Base-by-base conservation (phyloP, 306 rosid genomes). In the Begonia peltatifolia region DNA sequence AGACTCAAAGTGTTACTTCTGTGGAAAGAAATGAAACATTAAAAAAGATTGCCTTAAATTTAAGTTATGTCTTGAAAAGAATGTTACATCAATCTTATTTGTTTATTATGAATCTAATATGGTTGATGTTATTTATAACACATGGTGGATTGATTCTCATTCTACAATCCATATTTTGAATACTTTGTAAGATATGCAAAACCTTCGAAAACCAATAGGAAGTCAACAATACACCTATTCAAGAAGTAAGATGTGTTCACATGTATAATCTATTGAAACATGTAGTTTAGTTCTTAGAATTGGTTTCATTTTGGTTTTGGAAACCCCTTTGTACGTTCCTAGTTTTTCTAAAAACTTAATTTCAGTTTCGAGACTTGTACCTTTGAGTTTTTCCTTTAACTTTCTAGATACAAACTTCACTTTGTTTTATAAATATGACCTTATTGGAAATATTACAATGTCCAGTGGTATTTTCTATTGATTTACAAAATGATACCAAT, bases 181-280 rank as follows among this genome's bases (percentile, higher is more conserved):
- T 50, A 0, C 42, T 47, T 12, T 60, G 47, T 10, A 54, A 15
- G 57, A 47, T 9, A 25, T 50, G 1, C 15, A 13, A 50, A 67
- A 49, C 17, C 62, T 18, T 15, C 54, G 41, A 38, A 41, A 50
- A 9, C 17, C 16, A 25, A 11, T 16, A 42, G n/a, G 9, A 56
- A 58, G 50, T 67, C 58, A 67, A 14, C 47, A 41, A n/a, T 0
- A 10, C 52, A 67, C 54, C 57, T 67, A n/a, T 17, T 67, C 38
- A 1, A 30, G 41, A 42, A 47, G 48, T 9, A 48, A 6, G 57
- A 61, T 60, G 42, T 0, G 42, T 6, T 60, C 52, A 6, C 46
- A 14, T 55, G 49, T 55, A 15, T 14, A 66, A 12, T 42, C 22
- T 8, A 12, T 60, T 9, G 44, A 54, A 35, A 59, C 59, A 1